Conservation (phyloP, 345 rosid genomes). For the Dovyalis caffra region DNA sequence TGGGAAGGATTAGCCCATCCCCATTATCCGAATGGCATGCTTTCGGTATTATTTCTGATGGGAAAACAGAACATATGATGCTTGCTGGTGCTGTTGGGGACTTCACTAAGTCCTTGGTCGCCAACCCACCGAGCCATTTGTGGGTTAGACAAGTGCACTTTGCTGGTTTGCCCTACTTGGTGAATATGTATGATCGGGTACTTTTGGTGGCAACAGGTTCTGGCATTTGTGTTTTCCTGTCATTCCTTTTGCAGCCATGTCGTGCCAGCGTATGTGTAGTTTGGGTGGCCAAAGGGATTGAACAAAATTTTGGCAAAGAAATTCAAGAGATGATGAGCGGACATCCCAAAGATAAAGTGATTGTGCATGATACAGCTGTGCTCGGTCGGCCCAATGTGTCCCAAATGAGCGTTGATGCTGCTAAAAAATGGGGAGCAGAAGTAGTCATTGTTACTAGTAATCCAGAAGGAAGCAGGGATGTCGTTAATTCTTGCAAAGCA, state of each 20-base stretch:
- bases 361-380: slow-evolving; percentile 67
- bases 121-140: slow-evolving; percentile 65
- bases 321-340: slow-evolving; percentile 51
- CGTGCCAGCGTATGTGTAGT: slow-evolving; percentile 53
- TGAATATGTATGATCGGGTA: slow-evolving; percentile 69
- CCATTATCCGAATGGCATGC: slow-evolving; percentile 95
- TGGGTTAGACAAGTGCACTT: slow-evolving; percentile 81
- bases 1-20: slow-evolving; percentile 90
- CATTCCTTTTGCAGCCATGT: slow-evolving; percentile 70
- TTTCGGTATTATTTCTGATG: slow-evolving; percentile 76
- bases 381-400: slow-evolving; percentile 71
- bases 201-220: slow-evolving; percentile 83
- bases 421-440: slow-evolving; percentile 65
- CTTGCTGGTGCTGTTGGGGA: slow-evolving; percentile 89
- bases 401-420: slow-evolving; percentile 58
- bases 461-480: slow-evolving; percentile 84
- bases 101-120: slow-evolving; percentile 63
- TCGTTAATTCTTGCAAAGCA: slow-evolving; percentile 62
- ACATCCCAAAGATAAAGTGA: slow-evolving; percentile 53
- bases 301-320: slow-evolving; percentile 66
- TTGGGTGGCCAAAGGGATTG: slow-evolving; percentile 79
- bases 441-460: slow-evolving; percentile 85
- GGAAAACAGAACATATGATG: slow-evolving; percentile 81
- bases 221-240: slow-evolving; percentile 77
- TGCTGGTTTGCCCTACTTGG: slow-evolving; percentile 75